Base-by-base conservation (phyloP, 345 rosid species). In the Cardamine occulta region DNA sequence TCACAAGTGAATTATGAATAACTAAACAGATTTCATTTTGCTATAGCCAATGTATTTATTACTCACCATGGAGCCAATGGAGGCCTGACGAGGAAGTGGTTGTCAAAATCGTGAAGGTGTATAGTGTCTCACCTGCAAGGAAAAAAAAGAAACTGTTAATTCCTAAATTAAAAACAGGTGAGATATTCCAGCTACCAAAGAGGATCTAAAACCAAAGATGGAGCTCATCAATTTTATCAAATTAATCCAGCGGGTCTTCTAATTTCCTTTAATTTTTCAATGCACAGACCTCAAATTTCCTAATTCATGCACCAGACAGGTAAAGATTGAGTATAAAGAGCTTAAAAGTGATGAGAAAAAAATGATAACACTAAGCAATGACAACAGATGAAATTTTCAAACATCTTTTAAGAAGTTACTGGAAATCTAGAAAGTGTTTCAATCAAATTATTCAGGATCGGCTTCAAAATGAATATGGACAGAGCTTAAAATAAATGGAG, bases 11-110 rank as follows among this genome's bases (percentile, higher is more conserved):
- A 28, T 24, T 2, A 26, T 44, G 21, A 59, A 66, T 56, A 24
- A 10, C 13, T 6, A 72, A 49, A 62, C 13, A 12, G 4, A 7
- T 28, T 28, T 37, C 32, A 15, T 18, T 24, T 6, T 0, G 19
- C 39, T 4, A 40, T 24, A 58, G 42, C 17, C 13, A 63, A 26
- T 34, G 52, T 37, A 26, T 57, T 12, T 47, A 17, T 63, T 26
- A 75, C 93, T 89, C 45, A 94, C 98, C 98, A 80, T 94, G 98
- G 77, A 90, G 81, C 96, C 93, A 94, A 54, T 81, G 73, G 8
- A 94, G 78, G 21, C 88, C 69, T 19, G 95, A 68, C 13, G 97
- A 90, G 17, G 97, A 83, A 35, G 89, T 59, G 32, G 96, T 91
- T 68, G 97, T 94, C 53, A 90, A 42, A 60, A 94, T 87, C 5